phyloP scores from a whole-genome alignment of 495 filamentous ascomycete genomes.

The Hamigera avellanea region DNA sequence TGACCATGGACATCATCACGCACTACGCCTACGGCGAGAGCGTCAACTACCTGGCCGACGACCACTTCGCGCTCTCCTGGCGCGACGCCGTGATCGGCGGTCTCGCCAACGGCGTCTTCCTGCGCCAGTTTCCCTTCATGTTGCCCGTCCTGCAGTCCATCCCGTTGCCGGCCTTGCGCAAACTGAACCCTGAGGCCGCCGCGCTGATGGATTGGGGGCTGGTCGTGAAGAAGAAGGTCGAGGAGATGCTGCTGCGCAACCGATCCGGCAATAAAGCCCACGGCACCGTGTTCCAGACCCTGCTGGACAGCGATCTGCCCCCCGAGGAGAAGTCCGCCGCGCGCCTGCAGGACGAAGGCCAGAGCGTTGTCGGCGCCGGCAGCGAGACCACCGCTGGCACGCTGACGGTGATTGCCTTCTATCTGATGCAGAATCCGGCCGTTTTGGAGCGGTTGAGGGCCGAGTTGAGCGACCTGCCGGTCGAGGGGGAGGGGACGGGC shows the following conservation, averaged over 20 bases:
- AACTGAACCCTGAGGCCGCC: background rate
- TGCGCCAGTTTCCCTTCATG: slow-evolving; percentile 17
- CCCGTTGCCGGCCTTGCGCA: slow-evolving; percentile 3
- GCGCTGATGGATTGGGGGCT: slow-evolving; percentile 3
- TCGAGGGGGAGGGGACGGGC: background rate
- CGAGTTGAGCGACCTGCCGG: slow-evolving; percentile 18
- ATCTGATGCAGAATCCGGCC: slow-evolving; percentile 12
- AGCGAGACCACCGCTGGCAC: slow-evolving; percentile 22
- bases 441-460: slow-evolving; percentile 9
- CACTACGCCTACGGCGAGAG: slow-evolving; percentile 27
- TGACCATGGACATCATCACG: slow-evolving; percentile 30
- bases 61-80: slow-evolving; percentile 9
- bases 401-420: slow-evolving; percentile 15
- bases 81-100: slow-evolving; percentile 9
- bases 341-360: slow-evolving; percentile 21
- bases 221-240: slow-evolving; percentile 6
- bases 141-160: slow-evolving; percentile 8
- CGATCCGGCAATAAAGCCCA: background rate
- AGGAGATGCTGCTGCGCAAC: slow-evolving; percentile 2
- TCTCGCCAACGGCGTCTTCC: slow-evolving; percentile 3
- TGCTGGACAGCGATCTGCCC: slow-evolving; percentile 15
- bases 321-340: slow-evolving; percentile 10
- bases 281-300: slow-evolving; percentile 17
- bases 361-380: slow-evolving; percentile 22
- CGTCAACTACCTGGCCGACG: slow-evolving; percentile 12